These are phyloP conservation scores for Plasmodium vivax DNA, from an alignment of 169 alveolate genomes.

Conservation along the genomic window DNA sequence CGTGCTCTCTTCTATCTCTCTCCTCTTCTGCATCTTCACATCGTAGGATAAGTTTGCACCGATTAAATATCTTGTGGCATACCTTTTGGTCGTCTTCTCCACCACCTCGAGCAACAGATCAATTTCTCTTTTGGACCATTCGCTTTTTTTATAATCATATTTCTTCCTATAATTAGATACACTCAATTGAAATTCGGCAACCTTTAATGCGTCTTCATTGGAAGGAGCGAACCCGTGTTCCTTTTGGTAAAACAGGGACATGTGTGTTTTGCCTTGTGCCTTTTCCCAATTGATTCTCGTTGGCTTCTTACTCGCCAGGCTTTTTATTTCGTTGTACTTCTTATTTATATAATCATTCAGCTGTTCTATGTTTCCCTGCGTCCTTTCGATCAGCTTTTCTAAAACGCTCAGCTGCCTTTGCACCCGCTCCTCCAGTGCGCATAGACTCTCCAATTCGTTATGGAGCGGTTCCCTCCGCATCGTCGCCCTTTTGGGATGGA, in stretches of 20 bases:
- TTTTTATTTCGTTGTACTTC: conserved; percentile 64
- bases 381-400: conserved; percentile 18
- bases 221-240: conserved; percentile 41
- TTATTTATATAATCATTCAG: conserved; percentile 53
- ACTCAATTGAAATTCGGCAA: conserved; percentile 10
- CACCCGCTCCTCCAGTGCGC: not conserved
- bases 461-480: not conserved
- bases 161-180: conserved; percentile 50
- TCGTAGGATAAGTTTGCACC: conserved; percentile 35
- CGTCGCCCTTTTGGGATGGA: not conserved
- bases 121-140: conserved; percentile 65
- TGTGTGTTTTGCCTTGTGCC: conserved; percentile 35
- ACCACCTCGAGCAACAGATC: conserved; percentile 13
- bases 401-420: not conserved
- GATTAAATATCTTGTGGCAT: conserved; percentile 54
- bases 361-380: conserved; percentile 30
- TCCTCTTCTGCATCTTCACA: not conserved
- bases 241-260: conserved; percentile 64
- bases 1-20: conserved; percentile 25
- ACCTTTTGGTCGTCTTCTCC: conserved; percentile 17
- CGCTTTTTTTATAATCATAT: conserved; percentile 61
- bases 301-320: conserved; percentile 46
- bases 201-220: conserved; percentile 73
- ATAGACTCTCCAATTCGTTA: not conserved
- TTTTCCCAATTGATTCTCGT: conserved; percentile 44